Evolutionary conservation across 148 eudicot species (phyloP), one percentile per base, ranked within the genome.

Genomic region (Cornus florida): DNA sequence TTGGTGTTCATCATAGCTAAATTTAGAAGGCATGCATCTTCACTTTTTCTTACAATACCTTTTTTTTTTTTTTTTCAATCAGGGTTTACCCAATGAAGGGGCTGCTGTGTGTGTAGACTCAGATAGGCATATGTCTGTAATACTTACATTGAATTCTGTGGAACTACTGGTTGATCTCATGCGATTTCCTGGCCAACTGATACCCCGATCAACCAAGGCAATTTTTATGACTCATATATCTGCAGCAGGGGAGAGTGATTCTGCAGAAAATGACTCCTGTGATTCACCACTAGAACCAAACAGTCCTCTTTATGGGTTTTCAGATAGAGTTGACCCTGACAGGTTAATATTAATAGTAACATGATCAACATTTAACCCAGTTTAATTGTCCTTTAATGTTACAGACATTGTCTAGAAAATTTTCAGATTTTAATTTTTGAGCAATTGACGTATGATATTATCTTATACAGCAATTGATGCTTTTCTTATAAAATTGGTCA

Each of bases 271-370:
- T 83, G 94, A 93, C 73, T 93, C 96, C 28, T 90, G 94, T 86
- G 96, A 92, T 86, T 93, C 97, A 73, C 96, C 94, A 9, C 73
- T 88, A 50, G 97, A 93, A 79, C 97, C 97, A 20, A 92, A 88
- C 71, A 93, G 96, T 82, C 97, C 97, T 71, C 67, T 90, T 12
- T 82, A 80, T 79, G 90, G 85, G 71, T 82, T 84, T 78, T 65
- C 88, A 38, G 95, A 89, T 50, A 84, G 85, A 82, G 78, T 76
- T 70, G 91, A 87, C 78, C 83, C 46, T 81, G 95, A 92, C 77
- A 86, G 94, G 97, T 92, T 73, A 86, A 82, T 70, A 24, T 19
- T 6, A 33, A 33, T 17, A 6, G 3, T 7, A 39, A 39, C 13
- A n/a, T 19, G 65, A 23, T 0, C 11, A 8, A 39, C 7, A 7